Conservation (phyloP, 2,329 filamentous ascomycete species). For the Fusarium lyarnte region DNA sequence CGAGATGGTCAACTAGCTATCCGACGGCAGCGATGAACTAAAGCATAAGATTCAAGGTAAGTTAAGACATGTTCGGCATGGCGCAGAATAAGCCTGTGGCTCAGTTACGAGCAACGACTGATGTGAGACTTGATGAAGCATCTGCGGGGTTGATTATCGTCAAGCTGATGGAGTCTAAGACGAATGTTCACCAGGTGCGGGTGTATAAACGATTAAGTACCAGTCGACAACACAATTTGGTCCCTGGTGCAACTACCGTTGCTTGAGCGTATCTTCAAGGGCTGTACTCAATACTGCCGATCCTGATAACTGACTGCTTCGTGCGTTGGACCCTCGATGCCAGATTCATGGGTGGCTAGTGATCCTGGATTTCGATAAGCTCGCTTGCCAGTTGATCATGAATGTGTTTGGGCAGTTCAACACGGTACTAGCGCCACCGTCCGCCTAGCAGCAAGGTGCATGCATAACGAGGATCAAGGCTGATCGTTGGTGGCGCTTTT, state of each 20-base stretch:
- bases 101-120: not conserved
- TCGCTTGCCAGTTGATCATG: not conserved
- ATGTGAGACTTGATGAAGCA: not conserved
- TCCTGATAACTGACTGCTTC: slow-evolving; percentile 19
- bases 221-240: not conserved
- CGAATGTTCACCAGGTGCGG: not conserved
- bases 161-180: not conserved
- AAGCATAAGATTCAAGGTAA: not conserved
- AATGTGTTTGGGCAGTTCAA: slow-evolving; percentile 1
- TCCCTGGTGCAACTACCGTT: slow-evolving; percentile 4
- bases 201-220: not conserved
- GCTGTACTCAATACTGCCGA: slow-evolving; percentile 1
- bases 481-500: slow-evolving; percentile 25
- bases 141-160: not conserved
- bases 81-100: slow-evolving; percentile 18
- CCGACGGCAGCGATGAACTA: slow-evolving; percentile 8
- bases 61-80: slow-evolving; percentile 9
- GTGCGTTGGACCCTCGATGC: not conserved
- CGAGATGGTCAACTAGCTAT: slow-evolving; percentile 19
- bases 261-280: slow-evolving; percentile 10
- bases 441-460: slow-evolving; percentile 2
- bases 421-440: slow-evolving; percentile 8
- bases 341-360: not conserved
- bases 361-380: not conserved
- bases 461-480: slow-evolving; percentile 19